A percentile compares a stretch with the other conserved stretches of the same genome.
These are phyloP conservation scores for Chondrostereum purpureum DNA, from an alignment of 1,284 basidiomycete genomes.

Conservation along the genomic window DNA sequence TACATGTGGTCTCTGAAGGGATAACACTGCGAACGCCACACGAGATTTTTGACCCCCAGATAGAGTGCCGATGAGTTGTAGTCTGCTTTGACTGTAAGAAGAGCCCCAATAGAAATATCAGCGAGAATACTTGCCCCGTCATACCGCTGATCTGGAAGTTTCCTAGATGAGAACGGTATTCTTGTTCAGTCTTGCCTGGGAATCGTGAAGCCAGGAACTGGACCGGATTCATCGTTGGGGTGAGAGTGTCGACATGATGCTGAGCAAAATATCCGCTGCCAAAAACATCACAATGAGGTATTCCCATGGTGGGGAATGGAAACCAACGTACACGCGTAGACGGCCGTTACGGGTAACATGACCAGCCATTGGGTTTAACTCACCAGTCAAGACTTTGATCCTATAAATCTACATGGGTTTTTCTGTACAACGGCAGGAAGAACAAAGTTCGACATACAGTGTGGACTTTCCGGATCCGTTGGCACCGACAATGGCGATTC, in stretches of 20 bases:
- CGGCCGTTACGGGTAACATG: conserved; percentile 89
- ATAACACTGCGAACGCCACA: conserved; percentile 92
- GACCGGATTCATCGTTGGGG: conserved; percentile 81
- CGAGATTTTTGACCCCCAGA: conserved; percentile 96
- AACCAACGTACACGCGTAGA: conserved; percentile 65
- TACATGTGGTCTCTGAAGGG: conserved; percentile 83
- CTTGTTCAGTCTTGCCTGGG: conserved; percentile 94
- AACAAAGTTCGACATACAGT: conserved; percentile 55
- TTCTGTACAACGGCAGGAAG: conserved; percentile 3
- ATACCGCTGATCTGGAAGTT: conserved; percentile 98
- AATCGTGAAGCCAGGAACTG: conserved; percentile 88
- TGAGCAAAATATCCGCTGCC: conserved; percentile 94
- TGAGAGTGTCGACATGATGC: conserved; percentile 94
- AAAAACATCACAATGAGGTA: no score
- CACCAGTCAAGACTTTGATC: conserved; percentile 93
- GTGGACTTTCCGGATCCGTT: conserved; percentile 81
- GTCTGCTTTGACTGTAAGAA: conserved; percentile 28
- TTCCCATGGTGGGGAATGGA: conserved; percentile 4
- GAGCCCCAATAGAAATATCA: background rate
- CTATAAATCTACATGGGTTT: conserved; percentile 28
- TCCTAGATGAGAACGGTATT: conserved; percentile 93
- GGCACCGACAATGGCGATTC: conserved; percentile 87
- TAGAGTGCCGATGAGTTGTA: conserved; percentile 79
- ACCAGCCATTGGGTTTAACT: conserved; percentile 74
- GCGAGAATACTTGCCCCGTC: conserved; percentile 57